A percentile compares a stretch with the other conserved stretches of the same genome.
Conservation (phyloP, 2,329 filamentous ascomycete genomes). For the Monilinia aucupariae region DNA sequence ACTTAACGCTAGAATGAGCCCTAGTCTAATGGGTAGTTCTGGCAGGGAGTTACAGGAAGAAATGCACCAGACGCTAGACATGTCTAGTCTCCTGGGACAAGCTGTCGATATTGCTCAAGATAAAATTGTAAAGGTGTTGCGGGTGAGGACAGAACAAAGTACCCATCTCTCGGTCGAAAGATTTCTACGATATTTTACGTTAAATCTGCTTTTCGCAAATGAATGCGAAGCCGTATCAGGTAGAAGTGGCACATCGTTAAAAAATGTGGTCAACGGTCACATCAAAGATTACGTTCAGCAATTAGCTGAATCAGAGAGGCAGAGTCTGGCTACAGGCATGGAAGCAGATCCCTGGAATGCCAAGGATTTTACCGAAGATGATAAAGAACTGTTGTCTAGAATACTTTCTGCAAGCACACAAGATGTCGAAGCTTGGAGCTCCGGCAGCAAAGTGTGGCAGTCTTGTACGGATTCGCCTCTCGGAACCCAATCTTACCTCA, state of each 20-base stretch:
- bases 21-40: conserved; percentile 19
- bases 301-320: conserved; percentile 66
- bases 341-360: conserved; percentile 76
- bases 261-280: conserved; percentile 73
- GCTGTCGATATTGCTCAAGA: conserved; percentile 78
- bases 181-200: conserved; percentile 76
- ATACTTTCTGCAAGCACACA: conserved; percentile 66
- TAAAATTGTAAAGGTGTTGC: conserved; percentile 67
- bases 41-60: conserved; percentile 57
- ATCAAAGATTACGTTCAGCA: conserved; percentile 74
- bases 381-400: conserved; percentile 54
- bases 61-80: conserved; percentile 68
- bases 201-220: conserved; percentile 78
- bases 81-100: conserved; percentile 72
- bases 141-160: conserved; percentile 70
- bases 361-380: conserved; percentile 64
- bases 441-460: conserved; percentile 54
- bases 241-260: conserved; percentile 67
- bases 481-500: conserved; percentile 22
- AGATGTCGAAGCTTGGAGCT: conserved; percentile 62
- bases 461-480: conserved; percentile 32
- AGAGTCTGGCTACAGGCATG: conserved; percentile 69
- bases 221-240: conserved; percentile 83
- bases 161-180: conserved; percentile 59
- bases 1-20: conserved; percentile 28